Conservation (phyloP, 345 rosid species). For the Aegle marmelos region DNA sequence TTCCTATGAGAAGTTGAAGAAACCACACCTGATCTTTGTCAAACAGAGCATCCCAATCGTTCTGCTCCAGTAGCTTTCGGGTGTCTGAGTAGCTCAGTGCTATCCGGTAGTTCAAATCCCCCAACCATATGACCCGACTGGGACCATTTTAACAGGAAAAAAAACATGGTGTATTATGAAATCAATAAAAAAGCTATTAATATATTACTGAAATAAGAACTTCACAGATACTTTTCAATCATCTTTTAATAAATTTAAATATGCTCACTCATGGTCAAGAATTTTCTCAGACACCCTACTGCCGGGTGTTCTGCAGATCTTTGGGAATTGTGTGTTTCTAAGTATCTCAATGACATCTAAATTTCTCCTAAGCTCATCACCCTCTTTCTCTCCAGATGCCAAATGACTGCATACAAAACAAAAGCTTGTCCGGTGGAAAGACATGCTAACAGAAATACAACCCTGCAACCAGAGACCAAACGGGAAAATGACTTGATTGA, state of each 20-base stretch:
- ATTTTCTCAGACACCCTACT: constrained; percentile 65
- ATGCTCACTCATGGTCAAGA: constrained; percentile 71
- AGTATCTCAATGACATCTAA: constrained; percentile 77
- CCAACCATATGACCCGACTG: constrained; percentile 89
- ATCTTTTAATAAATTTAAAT: neutral
- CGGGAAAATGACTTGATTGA: neutral
- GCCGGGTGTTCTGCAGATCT: constrained; percentile 55
- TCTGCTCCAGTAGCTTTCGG: constrained; percentile 49
- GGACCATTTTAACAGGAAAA: constrained; percentile 6
- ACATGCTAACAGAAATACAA: constrained; percentile 87
- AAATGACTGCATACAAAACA: constrained; percentile 91
- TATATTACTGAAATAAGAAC: neutral
- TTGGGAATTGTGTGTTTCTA: constrained; percentile 73
- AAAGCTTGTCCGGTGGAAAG: constrained; percentile 75
- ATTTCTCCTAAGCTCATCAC: constrained; percentile 86
- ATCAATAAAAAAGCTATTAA: neutral
- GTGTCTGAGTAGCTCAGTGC: constrained; percentile 81
- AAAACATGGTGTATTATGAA: neutral
- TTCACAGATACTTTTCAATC: neutral
- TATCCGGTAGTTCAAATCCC: constrained; percentile 93
- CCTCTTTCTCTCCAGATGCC: constrained; percentile 97
- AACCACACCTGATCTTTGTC: constrained; percentile 87
- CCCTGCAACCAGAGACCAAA: constrained; percentile 54
- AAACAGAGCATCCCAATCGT: constrained; percentile 63
- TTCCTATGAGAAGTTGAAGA: neutral